A percentile compares a stretch with the other conserved stretches of the same genome.
Conservation (phyloP, 2,329 filamentous ascomycete genomes). For the Hymenotorrendiella dingleyae region DNA sequence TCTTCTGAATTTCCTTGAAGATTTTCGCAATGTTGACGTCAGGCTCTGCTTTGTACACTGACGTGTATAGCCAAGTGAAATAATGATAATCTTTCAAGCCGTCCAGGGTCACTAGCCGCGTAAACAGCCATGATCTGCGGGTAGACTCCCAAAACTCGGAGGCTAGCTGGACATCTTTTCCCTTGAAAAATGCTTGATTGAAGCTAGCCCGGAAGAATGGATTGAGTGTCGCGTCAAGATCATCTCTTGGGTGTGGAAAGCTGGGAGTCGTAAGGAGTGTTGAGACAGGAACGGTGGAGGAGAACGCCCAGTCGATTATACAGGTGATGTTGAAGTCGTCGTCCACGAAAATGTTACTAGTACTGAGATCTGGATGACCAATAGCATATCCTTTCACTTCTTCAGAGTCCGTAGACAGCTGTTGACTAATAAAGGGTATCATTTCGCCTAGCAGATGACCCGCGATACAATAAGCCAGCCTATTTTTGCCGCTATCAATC, state of each 20-base stretch:
- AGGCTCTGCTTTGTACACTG: constrained; percentile 8
- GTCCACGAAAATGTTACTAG: constrained; percentile 27
- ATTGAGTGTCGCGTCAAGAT: background rate
- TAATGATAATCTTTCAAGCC: constrained; percentile 16
- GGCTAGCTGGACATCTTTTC: constrained; percentile 3
- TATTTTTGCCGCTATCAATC: constrained; percentile 24
- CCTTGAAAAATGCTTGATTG: background rate
- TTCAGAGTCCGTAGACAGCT: background rate
- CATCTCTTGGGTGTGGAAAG: background rate
- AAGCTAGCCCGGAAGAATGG: constrained; percentile 9
- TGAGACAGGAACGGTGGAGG: constrained; percentile 12
- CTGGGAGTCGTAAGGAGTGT: background rate
- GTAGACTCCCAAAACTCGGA: constrained; percentile 11
- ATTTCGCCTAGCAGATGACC: no score
- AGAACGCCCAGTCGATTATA: constrained; percentile 28
- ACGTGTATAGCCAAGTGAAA: constrained; percentile 14
- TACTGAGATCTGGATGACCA: constrained; percentile 25
- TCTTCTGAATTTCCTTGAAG: constrained; percentile 8
- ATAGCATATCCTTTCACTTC: constrained; percentile 16
- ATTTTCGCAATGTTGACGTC: constrained; percentile 10
- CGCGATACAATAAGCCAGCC: constrained; percentile 20
- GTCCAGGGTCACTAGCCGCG: constrained; percentile 14
- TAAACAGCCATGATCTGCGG: constrained; percentile 12
- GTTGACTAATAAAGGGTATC: constrained; percentile 16
- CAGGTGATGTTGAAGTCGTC: constrained; percentile 28